A percentile compares a stretch with the other conserved stretches of the same genome.
These are phyloP conservation scores for Candida saitoana DNA, from an alignment of 805 yeast genomes.

Conservation along the genomic window DNA sequence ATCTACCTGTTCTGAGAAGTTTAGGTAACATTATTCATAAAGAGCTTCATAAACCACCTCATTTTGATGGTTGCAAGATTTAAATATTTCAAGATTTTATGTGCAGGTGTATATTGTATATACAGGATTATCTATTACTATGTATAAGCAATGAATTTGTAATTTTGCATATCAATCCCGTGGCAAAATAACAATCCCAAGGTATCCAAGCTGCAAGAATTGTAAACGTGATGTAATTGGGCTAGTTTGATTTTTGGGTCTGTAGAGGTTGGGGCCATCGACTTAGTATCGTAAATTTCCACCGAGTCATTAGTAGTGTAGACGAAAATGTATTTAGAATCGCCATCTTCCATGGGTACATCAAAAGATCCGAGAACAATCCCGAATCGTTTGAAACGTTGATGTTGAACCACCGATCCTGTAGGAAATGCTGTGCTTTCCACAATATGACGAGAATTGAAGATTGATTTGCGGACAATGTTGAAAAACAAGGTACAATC, in stretches of 20 bases:
- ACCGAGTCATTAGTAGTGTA: conserved; percentile 12
- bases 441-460: background rate
- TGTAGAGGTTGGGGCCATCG: conserved; percentile 6
- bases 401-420: conserved; percentile 4
- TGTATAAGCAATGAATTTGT: background rate
- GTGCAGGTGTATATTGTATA: too few relatives aligned
- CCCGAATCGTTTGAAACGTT: conserved; percentile 8
- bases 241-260: background rate
- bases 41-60: background rate
- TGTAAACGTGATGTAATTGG: background rate
- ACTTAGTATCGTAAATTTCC: conserved; percentile 12
- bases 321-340: conserved; percentile 10
- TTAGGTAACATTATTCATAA: background rate
- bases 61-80: background rate
- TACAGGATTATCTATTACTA: background rate
- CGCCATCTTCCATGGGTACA: background rate
- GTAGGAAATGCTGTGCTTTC: background rate
- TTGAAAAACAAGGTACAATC: background rate
- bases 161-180: background rate
- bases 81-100: background rate
- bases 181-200: conserved; percentile 2
- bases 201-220: conserved; percentile 1
- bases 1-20: background rate
- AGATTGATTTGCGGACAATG: background rate
- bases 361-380: conserved; percentile 10